Evolutionary conservation across 805 yeast species (phyloP), one percentile per base, ranked within the genome.

Genomic region (Saccharomycopsis guyanensis): DNA sequence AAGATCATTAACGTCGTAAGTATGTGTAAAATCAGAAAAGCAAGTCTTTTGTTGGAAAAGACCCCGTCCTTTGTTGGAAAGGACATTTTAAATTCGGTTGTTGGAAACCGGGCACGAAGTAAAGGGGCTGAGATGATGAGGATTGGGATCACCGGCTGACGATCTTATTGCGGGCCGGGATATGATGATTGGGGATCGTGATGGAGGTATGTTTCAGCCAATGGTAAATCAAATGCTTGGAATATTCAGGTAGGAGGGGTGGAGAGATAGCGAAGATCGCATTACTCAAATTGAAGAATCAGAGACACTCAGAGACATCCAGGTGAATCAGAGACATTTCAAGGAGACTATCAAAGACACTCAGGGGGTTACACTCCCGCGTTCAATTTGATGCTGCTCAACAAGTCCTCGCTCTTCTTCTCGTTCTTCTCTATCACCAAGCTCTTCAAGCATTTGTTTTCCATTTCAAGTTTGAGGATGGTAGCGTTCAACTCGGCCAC

Each of bases 391-490:
- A 70, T 70, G 37, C 53, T 53, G 41, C 57, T 62, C 39, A 70
- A 54, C 43, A 70, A 54, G 35, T 66, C 66, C n/a, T 59, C 55
- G 33, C 70, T 65, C 50, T 63, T 66, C 36, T 59, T 58, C 45
- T 67, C 71, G 33, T 75, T 75, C 59, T 73, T 73, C 55, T 75
- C 77, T 22, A 73, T 63, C 16, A 76, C 68, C 49, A 80, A 63
- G 51, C 73, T 71, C 53, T 76, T 75, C 51, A 80, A 62, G 44
- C 79, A 70, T 50, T 70, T 66, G 57, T 80, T 80, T 58, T 80
- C 86, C 73, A 78, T 72, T 55, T 80, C 82, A 47, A 80, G 60
- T 42, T 71, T 73, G 52, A 68, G 71, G 35, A 78, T 70, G 50
- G 71, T 68, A 15, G 60, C 50, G 50, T 76, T 78, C 48, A 71